Evolutionary conservation across 352 stramenopile genomes (phyloP).

Genomic region (Pythium diclinum): DNA sequence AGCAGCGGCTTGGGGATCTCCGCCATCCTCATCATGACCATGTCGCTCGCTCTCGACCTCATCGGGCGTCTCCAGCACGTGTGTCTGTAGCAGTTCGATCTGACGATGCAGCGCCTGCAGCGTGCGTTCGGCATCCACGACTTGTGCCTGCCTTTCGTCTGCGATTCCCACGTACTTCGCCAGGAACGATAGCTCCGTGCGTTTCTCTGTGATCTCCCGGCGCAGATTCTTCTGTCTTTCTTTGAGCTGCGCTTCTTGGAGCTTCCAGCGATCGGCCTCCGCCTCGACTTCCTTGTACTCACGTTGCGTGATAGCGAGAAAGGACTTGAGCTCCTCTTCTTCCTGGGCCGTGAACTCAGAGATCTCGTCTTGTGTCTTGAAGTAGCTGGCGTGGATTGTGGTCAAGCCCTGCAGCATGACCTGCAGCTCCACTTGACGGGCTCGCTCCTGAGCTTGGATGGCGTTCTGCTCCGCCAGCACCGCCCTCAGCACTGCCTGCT

Average conservation of each 20-base stretch:
- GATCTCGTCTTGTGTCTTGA: constrained; percentile 32
- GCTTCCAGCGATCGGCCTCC: constrained; percentile 33
- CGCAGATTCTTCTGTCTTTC: constrained; percentile 52
- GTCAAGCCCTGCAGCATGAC: constrained; percentile 31
- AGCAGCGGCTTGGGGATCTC: background rate
- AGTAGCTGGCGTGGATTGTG: constrained; percentile 28
- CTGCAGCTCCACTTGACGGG: constrained; percentile 33
- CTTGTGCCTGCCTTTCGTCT: constrained; percentile 33
- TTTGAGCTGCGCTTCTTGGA: constrained; percentile 44
- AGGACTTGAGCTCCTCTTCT: constrained; percentile 29
- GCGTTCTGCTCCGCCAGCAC: constrained; percentile 41
- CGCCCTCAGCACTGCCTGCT: constrained; percentile 32
- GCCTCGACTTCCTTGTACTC: constrained; percentile 28
- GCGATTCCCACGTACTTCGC: constrained; percentile 37
- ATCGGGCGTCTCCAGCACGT: background rate
- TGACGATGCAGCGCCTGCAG: constrained; percentile 42
- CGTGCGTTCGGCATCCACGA: constrained; percentile 40
- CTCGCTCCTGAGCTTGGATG: constrained; percentile 35
- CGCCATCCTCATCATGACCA: background rate
- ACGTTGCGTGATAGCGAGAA: constrained; percentile 29
- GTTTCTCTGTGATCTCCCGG: constrained; percentile 32
- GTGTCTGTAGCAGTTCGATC: constrained; percentile 22
- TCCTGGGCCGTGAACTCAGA: constrained; percentile 31
- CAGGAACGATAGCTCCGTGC: constrained; percentile 33
- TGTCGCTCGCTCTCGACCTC: background rate